A percentile compares a stretch with the other conserved stretches of the same genome.
Evolutionary conservation across 208 protist genomes (phyloP).

Genomic region (Wallacemonas sp.): DNA sequence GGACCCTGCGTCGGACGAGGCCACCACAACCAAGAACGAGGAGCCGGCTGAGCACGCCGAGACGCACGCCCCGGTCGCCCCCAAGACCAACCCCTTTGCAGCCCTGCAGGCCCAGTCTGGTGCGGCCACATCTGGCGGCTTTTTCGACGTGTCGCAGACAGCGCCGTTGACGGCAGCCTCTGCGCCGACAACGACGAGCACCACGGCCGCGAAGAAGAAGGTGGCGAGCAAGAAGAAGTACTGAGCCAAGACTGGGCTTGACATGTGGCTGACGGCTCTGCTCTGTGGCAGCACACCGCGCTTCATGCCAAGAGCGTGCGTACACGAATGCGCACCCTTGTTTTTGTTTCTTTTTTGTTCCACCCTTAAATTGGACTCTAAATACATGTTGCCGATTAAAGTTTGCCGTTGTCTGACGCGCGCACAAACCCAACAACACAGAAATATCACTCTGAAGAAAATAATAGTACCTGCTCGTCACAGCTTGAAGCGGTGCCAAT

Average conservation of each 20-base stretch:
- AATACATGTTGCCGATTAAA: too few species aligned
- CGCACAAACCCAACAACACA: too few species aligned
- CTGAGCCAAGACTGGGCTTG: not conserved
- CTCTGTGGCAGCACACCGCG: too few species aligned
- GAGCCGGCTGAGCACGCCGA: conserved; percentile 1
- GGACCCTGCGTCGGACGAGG: conserved; percentile 2
- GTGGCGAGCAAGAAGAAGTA: not conserved
- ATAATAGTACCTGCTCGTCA: too few species aligned
- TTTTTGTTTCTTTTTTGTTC: too few species aligned
- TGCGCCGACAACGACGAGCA: not conserved
- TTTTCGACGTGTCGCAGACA: conserved; percentile 18
- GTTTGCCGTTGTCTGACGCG: too few species aligned
- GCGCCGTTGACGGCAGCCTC: not conserved
- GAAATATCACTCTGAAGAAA: too few species aligned
- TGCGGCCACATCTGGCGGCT: not conserved
- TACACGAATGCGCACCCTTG: too few species aligned
- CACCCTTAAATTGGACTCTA: too few species aligned
- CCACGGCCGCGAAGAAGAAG: conserved; percentile 20
- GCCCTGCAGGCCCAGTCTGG: not conserved
- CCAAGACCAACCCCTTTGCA: conserved; percentile 16
- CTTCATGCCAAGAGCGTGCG: too few species aligned
- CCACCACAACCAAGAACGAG: conserved; percentile 15
- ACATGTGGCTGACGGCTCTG: too few species aligned
- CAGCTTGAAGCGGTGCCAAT: too few species aligned
- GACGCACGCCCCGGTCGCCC: not conserved